A percentile compares a stretch with the other conserved stretches of the same genome.
These are phyloP conservation scores for Ceratocystis ficicola DNA, from an alignment of 2,329 filamentous ascomycete species.

Conservation along the genomic window DNA sequence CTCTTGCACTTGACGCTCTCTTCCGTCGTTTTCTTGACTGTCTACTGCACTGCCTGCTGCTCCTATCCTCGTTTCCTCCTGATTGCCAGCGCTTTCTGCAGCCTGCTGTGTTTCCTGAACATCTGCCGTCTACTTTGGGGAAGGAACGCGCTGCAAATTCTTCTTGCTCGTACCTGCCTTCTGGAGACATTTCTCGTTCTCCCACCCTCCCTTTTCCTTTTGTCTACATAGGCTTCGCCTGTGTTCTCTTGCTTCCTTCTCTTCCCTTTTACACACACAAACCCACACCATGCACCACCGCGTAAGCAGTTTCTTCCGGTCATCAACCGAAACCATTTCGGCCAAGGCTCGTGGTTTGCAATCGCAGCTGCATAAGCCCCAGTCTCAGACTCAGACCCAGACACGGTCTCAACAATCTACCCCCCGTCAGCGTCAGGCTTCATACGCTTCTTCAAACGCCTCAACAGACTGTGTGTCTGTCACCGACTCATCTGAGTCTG, in stretches of 20 bases:
- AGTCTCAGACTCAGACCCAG: constrained; percentile 16
- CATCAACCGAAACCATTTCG: constrained; percentile 41
- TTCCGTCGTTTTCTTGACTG: too few relatives aligned
- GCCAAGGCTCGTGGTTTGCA: constrained; percentile 20
- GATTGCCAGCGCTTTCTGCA: not conserved
- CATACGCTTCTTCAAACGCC: constrained; percentile 20
- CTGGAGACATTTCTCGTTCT: not conserved
- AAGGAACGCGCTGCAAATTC: constrained; percentile 10
- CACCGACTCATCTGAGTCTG: constrained; percentile 30
- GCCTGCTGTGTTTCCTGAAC: not conserved
- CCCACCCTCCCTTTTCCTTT: not conserved
- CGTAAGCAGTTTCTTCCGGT: constrained; percentile 46
- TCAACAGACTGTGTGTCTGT: constrained; percentile 29
- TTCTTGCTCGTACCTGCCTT: constrained; percentile 5
- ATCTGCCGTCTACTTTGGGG: not conserved
- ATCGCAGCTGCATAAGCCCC: constrained; percentile 17
- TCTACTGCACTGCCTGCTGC: too few relatives aligned
- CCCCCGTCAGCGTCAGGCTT: constrained; percentile 20
- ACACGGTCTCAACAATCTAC: not conserved
- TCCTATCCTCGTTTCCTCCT: not conserved
- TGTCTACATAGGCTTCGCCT: not conserved
- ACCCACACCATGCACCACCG: constrained; percentile 42
- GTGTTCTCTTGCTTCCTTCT: not conserved
- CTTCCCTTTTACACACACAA: not conserved
- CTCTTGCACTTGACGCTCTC: not conserved